Conservation (phyloP, 1,284 basidiomycete genomes). For the Ceratobasidium sp. region DNA sequence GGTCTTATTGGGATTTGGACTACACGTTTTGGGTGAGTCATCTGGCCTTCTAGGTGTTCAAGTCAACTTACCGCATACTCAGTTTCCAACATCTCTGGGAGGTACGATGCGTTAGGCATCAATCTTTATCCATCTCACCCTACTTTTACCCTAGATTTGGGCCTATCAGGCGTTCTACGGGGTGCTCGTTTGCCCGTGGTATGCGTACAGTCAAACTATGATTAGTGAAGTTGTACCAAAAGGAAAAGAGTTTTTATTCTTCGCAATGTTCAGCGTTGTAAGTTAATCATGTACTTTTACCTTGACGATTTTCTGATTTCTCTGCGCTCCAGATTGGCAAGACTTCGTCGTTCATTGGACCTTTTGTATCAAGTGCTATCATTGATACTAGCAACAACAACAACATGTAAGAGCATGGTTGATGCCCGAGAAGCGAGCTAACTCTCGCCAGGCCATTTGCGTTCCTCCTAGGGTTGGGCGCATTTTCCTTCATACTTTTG, state of each 20-base stretch:
- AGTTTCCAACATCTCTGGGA: slow-evolving; percentile 80
- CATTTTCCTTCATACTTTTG: slow-evolving; percentile 67
- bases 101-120: slow-evolving; percentile 58
- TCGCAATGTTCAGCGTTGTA: slow-evolving; percentile 73
- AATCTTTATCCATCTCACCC: slow-evolving; percentile 36
- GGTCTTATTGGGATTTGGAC: slow-evolving; percentile 78
- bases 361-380: slow-evolving; percentile 65
- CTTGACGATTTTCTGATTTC: background rate
- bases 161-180: slow-evolving; percentile 67
- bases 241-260: slow-evolving; percentile 65
- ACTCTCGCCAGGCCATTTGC: slow-evolving; percentile 71
- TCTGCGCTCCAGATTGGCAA: slow-evolving; percentile 57
- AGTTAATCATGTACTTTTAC: slow-evolving; percentile 40
- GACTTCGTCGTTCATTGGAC: slow-evolving; percentile 81
- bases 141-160: slow-evolving; percentile 45
- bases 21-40: slow-evolving; percentile 62
- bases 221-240: slow-evolving; percentile 80
- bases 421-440: too few species aligned
- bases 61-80: background rate
- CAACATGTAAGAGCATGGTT: slow-evolving; percentile 57
- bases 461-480: slow-evolving; percentile 72
- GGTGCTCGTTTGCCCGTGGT: slow-evolving; percentile 78
- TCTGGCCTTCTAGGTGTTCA: background rate
- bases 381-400: slow-evolving; percentile 62
- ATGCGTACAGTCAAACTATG: slow-evolving; percentile 83